Evolutionary conservation across 73 alveolate species (phyloP).

Genomic region (Effrenium voratum): DNA sequence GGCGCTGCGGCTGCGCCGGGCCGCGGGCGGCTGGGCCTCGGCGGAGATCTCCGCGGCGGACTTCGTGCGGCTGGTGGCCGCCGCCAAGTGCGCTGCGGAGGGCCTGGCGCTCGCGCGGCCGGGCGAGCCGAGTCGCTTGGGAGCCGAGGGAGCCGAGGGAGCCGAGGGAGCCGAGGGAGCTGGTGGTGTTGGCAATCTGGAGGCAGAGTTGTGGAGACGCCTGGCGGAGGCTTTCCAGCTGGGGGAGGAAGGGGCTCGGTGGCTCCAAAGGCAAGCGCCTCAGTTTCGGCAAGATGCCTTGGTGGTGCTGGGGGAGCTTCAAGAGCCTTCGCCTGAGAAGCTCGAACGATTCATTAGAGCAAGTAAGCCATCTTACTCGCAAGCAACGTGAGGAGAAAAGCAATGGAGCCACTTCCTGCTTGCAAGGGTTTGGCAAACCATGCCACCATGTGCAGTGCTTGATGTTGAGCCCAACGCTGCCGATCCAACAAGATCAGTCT

Average conservation of each 20-base stretch:
- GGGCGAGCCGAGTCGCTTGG: not conserved
- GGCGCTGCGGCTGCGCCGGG: slow-evolving; percentile 33
- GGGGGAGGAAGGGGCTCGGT: slow-evolving; percentile 3
- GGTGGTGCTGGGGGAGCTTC: slow-evolving; percentile 37
- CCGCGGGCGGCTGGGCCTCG: slow-evolving; percentile 77
- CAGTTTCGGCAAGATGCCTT: slow-evolving; percentile 35
- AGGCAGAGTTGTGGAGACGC: slow-evolving; percentile 1
- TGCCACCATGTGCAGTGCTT: not conserved
- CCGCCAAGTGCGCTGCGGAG: slow-evolving; percentile 28
- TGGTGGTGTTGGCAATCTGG: no score
- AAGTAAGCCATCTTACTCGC: slow-evolving; percentile 1
- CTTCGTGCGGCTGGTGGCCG: slow-evolving; percentile 35
- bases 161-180: not conserved
- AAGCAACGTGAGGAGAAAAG: not conserved
- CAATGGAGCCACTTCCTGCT: not conserved
- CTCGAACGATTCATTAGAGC: not conserved
- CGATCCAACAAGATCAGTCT: no score
- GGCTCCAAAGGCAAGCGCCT: slow-evolving; percentile 58
- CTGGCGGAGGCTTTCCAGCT: slow-evolving; percentile 9
- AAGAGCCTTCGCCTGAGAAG: slow-evolving; percentile 48
- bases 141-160: not conserved
- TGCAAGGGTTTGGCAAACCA: not conserved
- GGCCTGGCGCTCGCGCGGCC: slow-evolving; percentile 25
- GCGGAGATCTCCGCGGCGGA: slow-evolving; percentile 50
- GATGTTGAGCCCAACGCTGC: no score